Evolutionary conservation across 1,284 basidiomycete genomes (phyloP), one percentile per base, ranked within the genome.

Genomic region (Tilletia indica): DNA sequence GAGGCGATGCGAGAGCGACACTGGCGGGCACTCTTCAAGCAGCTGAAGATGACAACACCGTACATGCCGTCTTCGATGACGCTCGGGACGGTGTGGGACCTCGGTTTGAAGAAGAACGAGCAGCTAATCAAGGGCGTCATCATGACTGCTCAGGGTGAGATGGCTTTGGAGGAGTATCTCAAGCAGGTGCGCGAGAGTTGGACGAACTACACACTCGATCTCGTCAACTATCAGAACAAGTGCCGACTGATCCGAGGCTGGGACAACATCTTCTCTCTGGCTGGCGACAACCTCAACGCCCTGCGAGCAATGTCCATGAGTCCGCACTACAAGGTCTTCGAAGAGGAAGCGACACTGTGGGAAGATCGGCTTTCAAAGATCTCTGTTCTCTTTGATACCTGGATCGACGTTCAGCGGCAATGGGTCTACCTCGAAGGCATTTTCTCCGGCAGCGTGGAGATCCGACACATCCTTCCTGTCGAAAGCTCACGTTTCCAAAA

Each of bases 351-450:
- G 2, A 77, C 76, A 21, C 73, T 84, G 1, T 86, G 86, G 86
- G 84, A 84, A 63, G 86, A 86, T 48, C 73, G 80, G 16, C 75
- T 84, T 14, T 78, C 79, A 49, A 80, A 81, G 70, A 77, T 84
- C 70, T 79, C 80, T 63, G 93, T 97, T 38, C 88, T 99, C 16
- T 99, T 99, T 83, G 95, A 99, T 85, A 92, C 98, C 49, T 99
- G 97, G 97, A 97, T 98, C 78, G 97, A 99, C 78, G 97, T 99
- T 16, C 97, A 99, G 82, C 90, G 97, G 4, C 97, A 99, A 87
- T 99, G 97, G 97, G 97, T 99, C 0, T 99, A 99, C 83, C 88
- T 99, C 69, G 96, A 99, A 72, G 97, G 97, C 69, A 98, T 99
- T 82, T 99, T 99, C 86, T 93, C 94, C n/a, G 94, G 95, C 56